Evolutionary conservation across 2,329 filamentous ascomycete genomes (phyloP), one percentile per base, ranked within the genome.

Genomic region (Aspergillus candidus): DNA sequence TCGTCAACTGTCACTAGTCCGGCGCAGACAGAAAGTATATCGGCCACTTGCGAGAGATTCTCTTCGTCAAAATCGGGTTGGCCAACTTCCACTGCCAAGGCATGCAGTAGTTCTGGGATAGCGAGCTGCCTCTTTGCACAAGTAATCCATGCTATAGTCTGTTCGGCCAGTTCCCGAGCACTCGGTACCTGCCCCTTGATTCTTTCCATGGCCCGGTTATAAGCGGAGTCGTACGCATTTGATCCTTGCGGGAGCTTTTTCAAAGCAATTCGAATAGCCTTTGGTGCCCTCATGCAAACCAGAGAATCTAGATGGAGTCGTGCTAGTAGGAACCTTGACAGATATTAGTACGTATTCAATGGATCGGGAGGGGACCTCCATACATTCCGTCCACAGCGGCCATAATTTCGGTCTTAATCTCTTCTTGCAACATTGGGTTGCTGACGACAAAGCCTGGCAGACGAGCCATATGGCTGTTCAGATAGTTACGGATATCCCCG

Each of bases 1-100:
- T 66, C 44, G 31, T 75, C 69, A 3, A 72, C 32, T 0, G 61
- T 67, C 3, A 46, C 34, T 13, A 31, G 17, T 22, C 18, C 18
- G 18, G 18, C 18, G 18, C 18, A 22, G 18, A 22, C 18, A 22
- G 18, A 22, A 15, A 38, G 35, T 38, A 12, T 38, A 29, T 38
- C 18, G 35, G 30, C 18, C 17, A 27, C 35, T 22, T 12, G 15
- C 17, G 12, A 38, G 12, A n/a, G 18, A 12, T 38, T 38, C 14
- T 38, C 14, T 15, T 11, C 18, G 18, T 22, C 18, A 5, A 22
- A 22, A 22, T 22, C 18, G 18, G 18, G 18, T 7, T 22, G 18
- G 18, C 18, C 4, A 4, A 22, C 18, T 22, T 22, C 18, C 18
- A 22, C 18, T 22, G 18, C 18, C 18, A 22, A 22, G 18, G 18